A percentile compares a stretch with the other conserved stretches of the same genome.
These are phyloP conservation scores for Sisymbrium irio DNA, from an alignment of 345 rosid species.

Conservation along the genomic window DNA sequence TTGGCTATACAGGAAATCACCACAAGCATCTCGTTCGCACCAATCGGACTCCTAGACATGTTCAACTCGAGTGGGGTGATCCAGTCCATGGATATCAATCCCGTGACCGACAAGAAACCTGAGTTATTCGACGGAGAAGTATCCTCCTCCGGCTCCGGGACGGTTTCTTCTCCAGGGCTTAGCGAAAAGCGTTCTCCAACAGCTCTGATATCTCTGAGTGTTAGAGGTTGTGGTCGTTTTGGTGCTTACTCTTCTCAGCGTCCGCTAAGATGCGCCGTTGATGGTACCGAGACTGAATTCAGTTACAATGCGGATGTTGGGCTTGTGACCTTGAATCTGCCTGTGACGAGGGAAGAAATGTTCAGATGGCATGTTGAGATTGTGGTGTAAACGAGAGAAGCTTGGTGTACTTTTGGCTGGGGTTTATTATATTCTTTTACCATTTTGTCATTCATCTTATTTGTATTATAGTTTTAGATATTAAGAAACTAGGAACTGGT, in stretches of 20 bases:
- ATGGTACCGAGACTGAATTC: constrained; percentile 48
- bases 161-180: constrained; percentile 29
- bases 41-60: constrained; percentile 87
- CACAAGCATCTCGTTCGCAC: constrained; percentile 63
- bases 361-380: constrained; percentile 81
- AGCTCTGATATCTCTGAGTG: constrained; percentile 51
- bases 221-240: constrained; percentile 72
- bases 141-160: no score
- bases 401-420: not conserved
- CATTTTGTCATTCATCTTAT: constrained; percentile 14
- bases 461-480: not conserved
- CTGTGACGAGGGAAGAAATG: constrained; percentile 68
- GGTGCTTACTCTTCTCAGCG: constrained; percentile 73
- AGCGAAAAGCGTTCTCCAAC: constrained; percentile 46
- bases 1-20: constrained; percentile 54
- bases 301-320: constrained; percentile 53
- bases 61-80: constrained; percentile 82
- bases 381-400: constrained; percentile 38
- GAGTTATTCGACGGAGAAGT: constrained; percentile 58
- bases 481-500: constrained; percentile 16
- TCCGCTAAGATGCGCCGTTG: constrained; percentile 65
- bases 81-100: constrained; percentile 49
- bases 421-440: not conserved
- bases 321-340: constrained; percentile 56
- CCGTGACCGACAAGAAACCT: constrained; percentile 35